Percentiles rank a stretch among this genome's conserved stretches.
Conservation (phyloP, 2,329 filamentous ascomycete genomes). For the Myriosclerotinia scirpicola region DNA sequence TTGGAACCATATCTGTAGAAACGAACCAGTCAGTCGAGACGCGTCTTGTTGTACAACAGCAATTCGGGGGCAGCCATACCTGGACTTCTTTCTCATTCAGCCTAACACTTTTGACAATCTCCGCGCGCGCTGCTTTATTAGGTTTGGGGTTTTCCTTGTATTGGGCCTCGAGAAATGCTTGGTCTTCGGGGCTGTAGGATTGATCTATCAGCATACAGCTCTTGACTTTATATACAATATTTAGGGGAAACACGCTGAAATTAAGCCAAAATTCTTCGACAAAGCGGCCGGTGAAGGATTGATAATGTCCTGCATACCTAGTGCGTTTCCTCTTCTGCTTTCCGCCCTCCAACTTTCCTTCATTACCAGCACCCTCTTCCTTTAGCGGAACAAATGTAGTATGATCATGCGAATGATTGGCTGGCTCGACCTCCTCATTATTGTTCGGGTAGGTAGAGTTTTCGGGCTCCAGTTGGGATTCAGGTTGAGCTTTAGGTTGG, state of each 20-base stretch:
- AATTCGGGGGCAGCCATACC: constrained; percentile 55
- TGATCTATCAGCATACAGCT: constrained; percentile 1
- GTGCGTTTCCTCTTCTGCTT: constrained; percentile 59
- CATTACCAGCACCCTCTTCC: constrained; percentile 33
- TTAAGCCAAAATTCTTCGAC: background rate
- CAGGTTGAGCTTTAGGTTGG: background rate
- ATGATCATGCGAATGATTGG: constrained; percentile 29
- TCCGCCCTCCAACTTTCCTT: constrained; percentile 41
- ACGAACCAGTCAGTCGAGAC: constrained; percentile 19
- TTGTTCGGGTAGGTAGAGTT: constrained; percentile 28
- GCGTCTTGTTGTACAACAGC: constrained; percentile 24
- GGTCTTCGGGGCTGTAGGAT: constrained; percentile 74
- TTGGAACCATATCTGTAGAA: constrained; percentile 90
- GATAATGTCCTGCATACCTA: constrained; percentile 49
- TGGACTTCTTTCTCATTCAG: constrained; percentile 96
- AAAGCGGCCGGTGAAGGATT: background rate
- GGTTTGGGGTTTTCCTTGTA: constrained; percentile 86
- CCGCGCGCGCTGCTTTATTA: constrained; percentile 81
- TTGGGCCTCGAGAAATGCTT: constrained; percentile 81
- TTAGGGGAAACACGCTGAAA: background rate
- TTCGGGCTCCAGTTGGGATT: constrained; percentile 9
- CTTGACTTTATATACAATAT: background rate
- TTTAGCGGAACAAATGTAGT: constrained; percentile 28
- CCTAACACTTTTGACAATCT: constrained; percentile 75
- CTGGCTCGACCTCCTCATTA: constrained; percentile 29